phyloP scores from a whole-genome alignment of 176 grass and related monocot species.

The Olyra latifolia region DNA sequence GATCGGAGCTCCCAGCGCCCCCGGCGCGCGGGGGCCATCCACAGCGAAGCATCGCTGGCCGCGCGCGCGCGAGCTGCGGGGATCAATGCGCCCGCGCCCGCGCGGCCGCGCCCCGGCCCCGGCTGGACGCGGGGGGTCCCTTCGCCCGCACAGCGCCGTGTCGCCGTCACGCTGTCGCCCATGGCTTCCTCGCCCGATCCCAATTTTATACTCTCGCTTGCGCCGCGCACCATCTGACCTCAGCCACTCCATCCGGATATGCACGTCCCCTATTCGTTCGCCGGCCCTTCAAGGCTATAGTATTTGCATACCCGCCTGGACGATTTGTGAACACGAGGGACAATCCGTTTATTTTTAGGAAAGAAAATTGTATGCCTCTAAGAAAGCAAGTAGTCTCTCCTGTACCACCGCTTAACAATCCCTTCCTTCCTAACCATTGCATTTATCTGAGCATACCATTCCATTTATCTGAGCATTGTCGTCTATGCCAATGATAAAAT shows the following conservation, averaged over 20 bases:
- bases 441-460: no score
- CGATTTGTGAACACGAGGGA: no score
- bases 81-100: background rate
- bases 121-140: background rate
- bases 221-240: background rate
- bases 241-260: slow-evolving; percentile 23
- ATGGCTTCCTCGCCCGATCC: slow-evolving; percentile 31
- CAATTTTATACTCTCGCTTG: background rate
- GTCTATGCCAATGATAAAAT: no score
- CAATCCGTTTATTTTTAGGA: no score
- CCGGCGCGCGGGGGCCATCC: background rate
- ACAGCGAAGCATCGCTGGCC: slow-evolving; percentile 17
- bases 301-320: background rate
- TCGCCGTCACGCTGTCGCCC: slow-evolving; percentile 35
- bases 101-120: background rate
- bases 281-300: background rate
- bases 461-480: no score
- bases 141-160: background rate
- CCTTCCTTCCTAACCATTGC: no score
- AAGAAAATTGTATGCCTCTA: no score
- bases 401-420: no score
- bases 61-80: background rate
- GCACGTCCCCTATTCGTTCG: background rate
- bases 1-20: slow-evolving; percentile 26
- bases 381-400: no score